Percentiles rank a stretch among this genome's conserved stretches.
These are phyloP conservation scores for Calocera viscosa DNA, from an alignment of 768 basidiomycete genomes.

Conservation along the genomic window DNA sequence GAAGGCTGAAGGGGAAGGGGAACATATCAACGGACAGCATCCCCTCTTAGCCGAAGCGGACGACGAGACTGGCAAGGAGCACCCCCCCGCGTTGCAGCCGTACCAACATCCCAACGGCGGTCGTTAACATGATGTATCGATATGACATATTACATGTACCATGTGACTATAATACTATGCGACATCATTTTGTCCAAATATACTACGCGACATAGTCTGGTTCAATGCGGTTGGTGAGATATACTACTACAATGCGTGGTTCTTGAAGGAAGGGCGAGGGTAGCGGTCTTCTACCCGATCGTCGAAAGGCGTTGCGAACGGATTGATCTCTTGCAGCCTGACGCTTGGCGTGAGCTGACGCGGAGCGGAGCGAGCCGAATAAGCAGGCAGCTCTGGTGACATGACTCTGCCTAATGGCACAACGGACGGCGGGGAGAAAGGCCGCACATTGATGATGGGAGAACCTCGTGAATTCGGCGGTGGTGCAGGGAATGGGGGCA, in stretches of 20 bases:
- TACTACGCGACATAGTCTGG: background rate
- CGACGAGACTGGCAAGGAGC: background rate
- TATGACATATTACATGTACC: background rate
- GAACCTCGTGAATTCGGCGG: constrained; percentile 20
- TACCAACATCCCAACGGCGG: background rate
- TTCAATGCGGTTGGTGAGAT: background rate
- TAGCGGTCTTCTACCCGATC: constrained; percentile 26
- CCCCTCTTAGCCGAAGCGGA: background rate
- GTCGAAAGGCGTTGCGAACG: constrained; percentile 71
- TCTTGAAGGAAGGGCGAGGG: background rate
- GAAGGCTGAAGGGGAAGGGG: background rate
- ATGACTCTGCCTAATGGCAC: constrained; percentile 32
- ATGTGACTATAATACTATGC: background rate
- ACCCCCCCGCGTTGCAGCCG: background rate
- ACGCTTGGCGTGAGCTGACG: constrained; percentile 28
- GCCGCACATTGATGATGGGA: constrained; percentile 13
- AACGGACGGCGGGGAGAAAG: constrained; percentile 15
- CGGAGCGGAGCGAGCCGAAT: constrained; percentile 31
- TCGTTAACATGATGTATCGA: background rate
- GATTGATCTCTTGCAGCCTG: constrained; percentile 26
- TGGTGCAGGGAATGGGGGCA: constrained; percentile 22
- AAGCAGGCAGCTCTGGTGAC: constrained; percentile 26
- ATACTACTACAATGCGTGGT: constrained; percentile 3
- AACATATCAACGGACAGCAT: background rate
- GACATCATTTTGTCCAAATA: background rate